These are phyloP conservation scores for Trichoderma sp. DNA, from an alignment of 2,329 filamentous ascomycete genomes.

Conservation along the genomic window DNA sequence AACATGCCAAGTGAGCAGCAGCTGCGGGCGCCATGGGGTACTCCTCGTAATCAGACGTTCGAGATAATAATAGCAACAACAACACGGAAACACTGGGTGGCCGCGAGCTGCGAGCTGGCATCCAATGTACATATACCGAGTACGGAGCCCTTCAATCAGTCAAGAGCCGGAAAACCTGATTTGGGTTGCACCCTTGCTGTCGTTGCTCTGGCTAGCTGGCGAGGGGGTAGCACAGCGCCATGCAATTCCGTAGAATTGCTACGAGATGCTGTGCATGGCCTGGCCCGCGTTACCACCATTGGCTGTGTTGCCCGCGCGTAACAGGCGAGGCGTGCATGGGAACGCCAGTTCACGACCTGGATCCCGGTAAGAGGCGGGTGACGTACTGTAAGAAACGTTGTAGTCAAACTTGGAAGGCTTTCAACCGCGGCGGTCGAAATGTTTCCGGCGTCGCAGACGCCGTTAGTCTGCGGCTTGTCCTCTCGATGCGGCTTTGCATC, in stretches of 20 bases:
- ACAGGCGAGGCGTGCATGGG: constrained; percentile 9
- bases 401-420: not conserved
- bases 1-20: not conserved
- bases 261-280: constrained; percentile 23
- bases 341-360: constrained; percentile 7
- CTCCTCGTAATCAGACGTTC: not conserved
- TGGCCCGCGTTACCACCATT: constrained; percentile 16
- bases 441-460: not conserved
- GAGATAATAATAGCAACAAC: constrained; percentile 15
- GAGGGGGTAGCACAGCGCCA: constrained; percentile 2
- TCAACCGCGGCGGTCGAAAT: not conserved
- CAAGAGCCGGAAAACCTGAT: not conserved
- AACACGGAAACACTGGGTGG: not conserved
- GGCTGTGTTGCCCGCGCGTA: constrained; percentile 12
- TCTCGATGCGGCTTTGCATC: constrained; percentile 5
- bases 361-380: constrained; percentile 24
- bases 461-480: constrained; percentile 8
- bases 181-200: not conserved
- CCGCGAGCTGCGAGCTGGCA: constrained; percentile 14
- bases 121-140: not conserved
- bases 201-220: constrained; percentile 5
- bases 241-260: constrained; percentile 7
- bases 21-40: not conserved
- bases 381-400: constrained; percentile 11
- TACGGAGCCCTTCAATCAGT: not conserved